phyloP scores from a whole-genome alignment of 2,329 filamentous ascomycete species.

The Achaetomium macrosporum region DNA sequence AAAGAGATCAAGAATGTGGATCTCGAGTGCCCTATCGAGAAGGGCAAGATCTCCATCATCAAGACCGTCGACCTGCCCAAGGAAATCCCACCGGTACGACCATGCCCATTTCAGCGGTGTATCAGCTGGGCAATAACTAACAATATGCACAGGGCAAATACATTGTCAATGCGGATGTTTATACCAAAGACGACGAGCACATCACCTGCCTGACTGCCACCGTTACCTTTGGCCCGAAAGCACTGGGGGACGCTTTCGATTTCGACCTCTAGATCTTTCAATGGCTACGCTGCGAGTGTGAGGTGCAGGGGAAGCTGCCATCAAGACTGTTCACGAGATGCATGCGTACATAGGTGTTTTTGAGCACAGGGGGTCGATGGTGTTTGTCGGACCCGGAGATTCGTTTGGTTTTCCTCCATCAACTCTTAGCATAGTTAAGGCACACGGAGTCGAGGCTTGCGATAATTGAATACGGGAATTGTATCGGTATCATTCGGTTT shows the following conservation, averaged over 20 bases:
- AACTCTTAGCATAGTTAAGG: not conserved
- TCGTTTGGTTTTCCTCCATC: not conserved
- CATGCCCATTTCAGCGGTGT: not conserved
- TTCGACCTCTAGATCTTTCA: conserved; percentile 33
- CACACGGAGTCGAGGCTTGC: conserved; percentile 7
- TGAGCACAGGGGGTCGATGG: not conserved
- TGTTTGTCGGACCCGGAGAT: conserved; percentile 4
- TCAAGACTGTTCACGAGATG: conserved; percentile 10
- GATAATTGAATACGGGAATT: conserved; percentile 3
- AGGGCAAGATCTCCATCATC: conserved; percentile 64
- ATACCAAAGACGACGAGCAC: conserved; percentile 62
- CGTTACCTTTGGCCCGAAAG: conserved; percentile 52
- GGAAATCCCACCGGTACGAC: conserved; percentile 78
- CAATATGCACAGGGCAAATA: conserved; percentile 66
- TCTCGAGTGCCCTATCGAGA: conserved; percentile 78
- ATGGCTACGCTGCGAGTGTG: not conserved
- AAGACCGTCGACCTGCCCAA: conserved; percentile 82
- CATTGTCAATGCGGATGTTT: conserved; percentile 80
- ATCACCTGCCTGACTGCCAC: conserved; percentile 83
- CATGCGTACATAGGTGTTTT: conserved; percentile 8
- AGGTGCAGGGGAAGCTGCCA: not conserved
- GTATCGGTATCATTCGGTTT: not conserved
- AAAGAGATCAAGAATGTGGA: conserved; percentile 85
- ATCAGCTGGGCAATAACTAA: conserved; percentile 18
- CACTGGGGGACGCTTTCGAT: conserved; percentile 35